These are phyloP conservation scores for Suhomyces guaymorum DNA, from an alignment of 1,139 yeast genomes.

Conservation along the genomic window DNA sequence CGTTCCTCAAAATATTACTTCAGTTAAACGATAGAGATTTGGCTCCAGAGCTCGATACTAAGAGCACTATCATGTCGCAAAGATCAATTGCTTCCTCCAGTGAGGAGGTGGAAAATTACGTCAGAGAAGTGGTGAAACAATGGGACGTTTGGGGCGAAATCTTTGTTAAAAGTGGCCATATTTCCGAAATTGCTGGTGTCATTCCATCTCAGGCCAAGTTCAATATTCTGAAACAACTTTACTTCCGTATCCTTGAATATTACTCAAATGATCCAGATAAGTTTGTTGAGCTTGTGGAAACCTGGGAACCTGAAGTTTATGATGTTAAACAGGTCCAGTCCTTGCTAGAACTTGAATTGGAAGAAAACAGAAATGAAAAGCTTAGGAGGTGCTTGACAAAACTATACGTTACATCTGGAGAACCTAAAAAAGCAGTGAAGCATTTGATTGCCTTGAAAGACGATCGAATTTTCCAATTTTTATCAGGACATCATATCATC, in stretches of 20 bases:
- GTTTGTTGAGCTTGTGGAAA: slow-evolving; percentile 43
- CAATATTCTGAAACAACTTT: slow-evolving; percentile 39
- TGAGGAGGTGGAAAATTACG: slow-evolving; percentile 31
- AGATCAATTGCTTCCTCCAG: slow-evolving; percentile 13
- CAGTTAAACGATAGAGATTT: slow-evolving; percentile 7
- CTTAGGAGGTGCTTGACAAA: slow-evolving; percentile 56
- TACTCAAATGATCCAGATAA: slow-evolving; percentile 44
- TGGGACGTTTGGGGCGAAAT: slow-evolving; percentile 71
- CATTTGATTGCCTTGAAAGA: slow-evolving; percentile 63
- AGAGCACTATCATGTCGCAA: slow-evolving; percentile 26
- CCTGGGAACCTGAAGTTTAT: slow-evolving; percentile 65
- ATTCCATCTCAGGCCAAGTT: slow-evolving; percentile 45
- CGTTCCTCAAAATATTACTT: slow-evolving; percentile 47
- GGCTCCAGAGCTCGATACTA: slow-evolving; percentile 24
- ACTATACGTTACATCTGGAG: slow-evolving; percentile 57
- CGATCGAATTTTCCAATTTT: slow-evolving; percentile 53
- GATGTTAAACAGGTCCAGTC: slow-evolving; percentile 48
- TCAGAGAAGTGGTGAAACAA: slow-evolving; percentile 41
- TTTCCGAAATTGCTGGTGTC: slow-evolving; percentile 47
- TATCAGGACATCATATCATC: slow-evolving; percentile 63
- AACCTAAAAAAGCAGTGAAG: slow-evolving; percentile 62
- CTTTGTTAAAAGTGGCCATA: slow-evolving; percentile 53
- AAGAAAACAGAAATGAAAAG: slow-evolving; percentile 16
- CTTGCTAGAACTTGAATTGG: slow-evolving; percentile 44
- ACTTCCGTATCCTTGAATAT: slow-evolving; percentile 52